Base-by-base conservation (phyloP, 2,329 filamentous ascomycete genomes). In the Aureobasidium zeae region DNA sequence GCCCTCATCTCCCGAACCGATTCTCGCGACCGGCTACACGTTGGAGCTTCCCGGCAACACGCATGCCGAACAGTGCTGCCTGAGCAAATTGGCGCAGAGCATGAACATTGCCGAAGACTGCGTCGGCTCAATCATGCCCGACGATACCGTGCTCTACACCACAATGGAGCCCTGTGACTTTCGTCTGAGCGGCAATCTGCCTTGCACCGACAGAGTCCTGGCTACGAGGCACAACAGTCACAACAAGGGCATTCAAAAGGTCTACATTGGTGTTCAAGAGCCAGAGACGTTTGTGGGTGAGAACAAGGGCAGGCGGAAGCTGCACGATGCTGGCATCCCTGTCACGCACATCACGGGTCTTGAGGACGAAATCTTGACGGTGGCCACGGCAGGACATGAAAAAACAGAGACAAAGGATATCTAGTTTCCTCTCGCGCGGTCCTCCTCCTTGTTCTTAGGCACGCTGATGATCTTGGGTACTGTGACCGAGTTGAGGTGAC, bases 61-160 rank as follows among this genome's bases (percentile, higher is more conserved):
- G 0, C 91, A 98, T 58, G 91, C 91, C 3, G 91, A 98, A 60
- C 87, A 98, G 66, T 89, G 83, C 62, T 94, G 86, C 57, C 73
- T 98, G 45, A 64, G 80, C 36, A 96, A 98, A 61, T 73, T 80
- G 50, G 65, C 66, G 10, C 35, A 54, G 36, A 48, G 45, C 28
- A 59, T 63, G 50, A 52, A 50, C 15, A 48, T 62, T 26, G 49
- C 70, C 0, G 79, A 83, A 51, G 73, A 76, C 41, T 58, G 64
- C 0, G 70, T 86, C 4, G 63, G 63, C 11, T 56, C 66, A 13
- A 62, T 70, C 11, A 55, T 82, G 6, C 70, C 75, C 0, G 63
- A 70, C 24, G 64, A 74, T 1, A 66, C 74, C 2, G 71, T 76
- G 3, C 72, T 98, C 10, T 96, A 95, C 63, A 95, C 93, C 1